These are phyloP conservation scores for Annulohypoxylon moriforme DNA, from an alignment of 495 filamentous ascomycete species.

Conservation along the genomic window DNA sequence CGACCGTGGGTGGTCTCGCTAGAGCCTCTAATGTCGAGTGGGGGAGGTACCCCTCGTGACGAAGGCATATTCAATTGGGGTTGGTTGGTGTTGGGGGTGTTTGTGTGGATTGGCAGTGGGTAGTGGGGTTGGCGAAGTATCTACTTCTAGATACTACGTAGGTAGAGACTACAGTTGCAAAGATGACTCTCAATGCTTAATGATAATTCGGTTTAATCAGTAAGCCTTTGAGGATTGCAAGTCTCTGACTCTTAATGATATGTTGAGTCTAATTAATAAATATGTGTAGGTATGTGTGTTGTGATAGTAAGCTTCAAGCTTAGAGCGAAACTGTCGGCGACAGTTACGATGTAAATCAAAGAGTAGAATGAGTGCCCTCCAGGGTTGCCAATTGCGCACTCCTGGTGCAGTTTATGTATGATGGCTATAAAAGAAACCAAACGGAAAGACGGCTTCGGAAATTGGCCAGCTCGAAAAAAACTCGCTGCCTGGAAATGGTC, in stretches of 20 bases:
- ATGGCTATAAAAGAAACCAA: conserved; percentile 8
- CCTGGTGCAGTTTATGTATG: conserved; percentile 40
- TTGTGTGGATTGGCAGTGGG: neutral
- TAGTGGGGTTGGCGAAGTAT: conserved; percentile 1
- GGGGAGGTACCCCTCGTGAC: conserved; percentile 24
- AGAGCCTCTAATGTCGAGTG: conserved; percentile 20
- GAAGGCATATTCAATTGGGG: conserved; percentile 35
- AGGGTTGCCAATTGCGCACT: conserved; percentile 37
- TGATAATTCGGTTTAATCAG: neutral
- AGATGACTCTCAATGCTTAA: neutral
- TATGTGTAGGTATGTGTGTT: neutral
- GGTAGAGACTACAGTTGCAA: no score
- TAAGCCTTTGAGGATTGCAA: neutral
- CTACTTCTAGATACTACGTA: neutral
- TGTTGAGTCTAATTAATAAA: conserved; percentile 16
- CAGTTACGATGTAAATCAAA: conserved; percentile 11
- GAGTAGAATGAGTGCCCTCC: conserved; percentile 39
- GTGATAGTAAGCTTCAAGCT: conserved; percentile 33
- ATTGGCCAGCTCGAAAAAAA: neutral
- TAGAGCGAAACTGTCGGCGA: conserved; percentile 11
- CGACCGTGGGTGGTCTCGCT: conserved; percentile 30
- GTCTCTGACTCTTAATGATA: neutral
- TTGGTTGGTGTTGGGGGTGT: neutral
- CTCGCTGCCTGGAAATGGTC: conserved; percentile 31
- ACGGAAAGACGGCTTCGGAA: conserved; percentile 2